Evolutionary conservation across 1,139 yeast genomes (phyloP).

Genomic region (Saccharomycopsis crataegensis): DNA sequence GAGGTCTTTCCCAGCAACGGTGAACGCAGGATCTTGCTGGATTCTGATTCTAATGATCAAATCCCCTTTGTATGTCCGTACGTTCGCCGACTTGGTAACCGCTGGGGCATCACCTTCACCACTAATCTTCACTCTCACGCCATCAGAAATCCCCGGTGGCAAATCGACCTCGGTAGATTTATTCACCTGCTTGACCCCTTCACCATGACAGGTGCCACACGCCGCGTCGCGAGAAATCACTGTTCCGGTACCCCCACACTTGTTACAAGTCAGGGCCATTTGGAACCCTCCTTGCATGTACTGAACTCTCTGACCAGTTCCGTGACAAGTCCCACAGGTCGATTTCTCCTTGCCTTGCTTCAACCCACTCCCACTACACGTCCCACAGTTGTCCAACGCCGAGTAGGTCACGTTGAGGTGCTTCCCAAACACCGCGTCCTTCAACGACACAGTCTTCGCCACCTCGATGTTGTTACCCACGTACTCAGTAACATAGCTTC

Average conservation of each 20-base stretch:
- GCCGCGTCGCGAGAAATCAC: constrained; percentile 59
- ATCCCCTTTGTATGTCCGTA: constrained; percentile 73
- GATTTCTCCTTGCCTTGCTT: constrained; percentile 68
- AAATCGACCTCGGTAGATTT: constrained; percentile 72
- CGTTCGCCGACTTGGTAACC: constrained; percentile 54
- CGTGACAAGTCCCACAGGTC: constrained; percentile 85
- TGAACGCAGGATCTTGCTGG: constrained; percentile 62
- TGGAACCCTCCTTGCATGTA: constrained; percentile 89
- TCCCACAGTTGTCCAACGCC: constrained; percentile 67
- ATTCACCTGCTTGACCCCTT: constrained; percentile 67
- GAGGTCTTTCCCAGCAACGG: constrained; percentile 58
- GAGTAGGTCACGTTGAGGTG: constrained; percentile 60
- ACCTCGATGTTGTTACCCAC: constrained; percentile 89
- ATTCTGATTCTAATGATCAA: constrained; percentile 76
- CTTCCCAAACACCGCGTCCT: constrained; percentile 83
- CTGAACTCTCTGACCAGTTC: constrained; percentile 87
- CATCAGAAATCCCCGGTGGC: constrained; percentile 86
- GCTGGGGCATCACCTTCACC: constrained; percentile 91
- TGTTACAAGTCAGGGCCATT: constrained; percentile 87
- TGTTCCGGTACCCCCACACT: constrained; percentile 88
- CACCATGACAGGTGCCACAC: constrained; percentile 79
- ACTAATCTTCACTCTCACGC: constrained; percentile 73
- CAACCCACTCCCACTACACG: constrained; percentile 83
- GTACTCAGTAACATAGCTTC: constrained; percentile 56
- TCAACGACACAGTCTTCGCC: constrained; percentile 63